Conservation (phyloP, 129 eudicot species). For the Pseudognaphalium luteoalbum region DNA sequence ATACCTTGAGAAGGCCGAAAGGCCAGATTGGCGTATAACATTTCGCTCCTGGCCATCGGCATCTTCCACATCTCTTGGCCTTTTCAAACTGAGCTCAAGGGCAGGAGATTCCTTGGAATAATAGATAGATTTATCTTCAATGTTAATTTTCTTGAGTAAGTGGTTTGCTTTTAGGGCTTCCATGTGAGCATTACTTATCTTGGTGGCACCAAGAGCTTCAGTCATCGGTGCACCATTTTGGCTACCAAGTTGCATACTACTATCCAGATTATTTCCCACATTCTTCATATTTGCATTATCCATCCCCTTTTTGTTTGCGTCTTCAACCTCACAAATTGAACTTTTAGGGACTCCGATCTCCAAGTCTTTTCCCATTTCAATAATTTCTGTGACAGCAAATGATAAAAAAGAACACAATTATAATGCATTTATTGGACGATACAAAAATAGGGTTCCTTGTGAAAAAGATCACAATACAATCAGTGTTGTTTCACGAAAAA, state of each 20-base stretch:
- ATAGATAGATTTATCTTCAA: slow-evolving; percentile 37
- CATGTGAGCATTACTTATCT: slow-evolving; percentile 22
- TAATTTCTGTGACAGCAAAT: slow-evolving; percentile 29
- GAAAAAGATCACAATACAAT: background rate
- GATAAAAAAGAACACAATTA: slow-evolving; percentile 20
- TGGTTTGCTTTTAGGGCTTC: slow-evolving; percentile 37
- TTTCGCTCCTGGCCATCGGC: slow-evolving; percentile 45
- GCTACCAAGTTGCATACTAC: slow-evolving; percentile 32
- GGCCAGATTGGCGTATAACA: slow-evolving; percentile 54
- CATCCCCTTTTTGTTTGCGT: slow-evolving; percentile 13
- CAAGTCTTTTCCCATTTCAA: slow-evolving; percentile 63
- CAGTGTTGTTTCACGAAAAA: background rate
- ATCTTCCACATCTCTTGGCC: slow-evolving; percentile 47
- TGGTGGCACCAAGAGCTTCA: slow-evolving; percentile 33
- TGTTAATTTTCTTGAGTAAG: slow-evolving; percentile 32
- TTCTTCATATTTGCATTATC: slow-evolving; percentile 32
- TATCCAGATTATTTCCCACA: slow-evolving; percentile 31
- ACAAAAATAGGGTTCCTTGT: background rate
- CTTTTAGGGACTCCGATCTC: slow-evolving; percentile 47
- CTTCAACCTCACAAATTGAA: slow-evolving; percentile 30
- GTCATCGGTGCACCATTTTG: slow-evolving; percentile 28
- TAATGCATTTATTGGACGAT: background rate
- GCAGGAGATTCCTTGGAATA: slow-evolving; percentile 45
- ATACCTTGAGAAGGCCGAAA: slow-evolving; percentile 76
- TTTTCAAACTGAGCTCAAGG: slow-evolving; percentile 61